Conservation (phyloP, 2,329 filamentous ascomycete species). For the Dactylella cylindrospora region DNA sequence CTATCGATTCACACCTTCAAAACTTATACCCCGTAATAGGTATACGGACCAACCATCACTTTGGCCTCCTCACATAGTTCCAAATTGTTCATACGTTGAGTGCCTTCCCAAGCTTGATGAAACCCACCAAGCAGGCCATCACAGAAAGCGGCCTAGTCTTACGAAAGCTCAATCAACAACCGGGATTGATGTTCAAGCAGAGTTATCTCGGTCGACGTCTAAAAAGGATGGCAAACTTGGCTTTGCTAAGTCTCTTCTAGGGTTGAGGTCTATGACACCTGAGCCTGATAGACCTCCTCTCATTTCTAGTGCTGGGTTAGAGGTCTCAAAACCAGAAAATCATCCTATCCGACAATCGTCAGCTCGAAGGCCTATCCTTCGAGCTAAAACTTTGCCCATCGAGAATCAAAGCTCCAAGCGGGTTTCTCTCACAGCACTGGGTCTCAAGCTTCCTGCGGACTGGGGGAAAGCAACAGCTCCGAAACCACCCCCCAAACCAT, state of each 20-base stretch:
- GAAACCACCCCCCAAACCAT: conserved; percentile 14
- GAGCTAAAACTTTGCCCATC: conserved; percentile 16
- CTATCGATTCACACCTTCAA: conserved; percentile 27
- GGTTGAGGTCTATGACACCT: conserved; percentile 12
- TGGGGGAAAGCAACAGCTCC: conserved; percentile 2
- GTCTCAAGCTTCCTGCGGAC: conserved; percentile 3
- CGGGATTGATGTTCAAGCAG: conserved; percentile 7
- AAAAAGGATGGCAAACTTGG: background rate
- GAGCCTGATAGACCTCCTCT: background rate
- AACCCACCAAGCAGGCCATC: conserved; percentile 15
- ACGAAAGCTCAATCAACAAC: conserved; percentile 13
- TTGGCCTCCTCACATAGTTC: conserved; percentile 11
- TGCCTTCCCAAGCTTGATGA: conserved; percentile 15
- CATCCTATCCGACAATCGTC: background rate
- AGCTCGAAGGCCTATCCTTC: background rate
- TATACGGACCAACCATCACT: conserved; percentile 22
- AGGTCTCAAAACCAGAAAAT: background rate
- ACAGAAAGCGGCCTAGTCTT: conserved; percentile 11
- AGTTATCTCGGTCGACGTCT: background rate
- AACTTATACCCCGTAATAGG: conserved; percentile 12
- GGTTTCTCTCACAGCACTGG: conserved; percentile 14
- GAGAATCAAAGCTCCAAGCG: conserved; percentile 10
- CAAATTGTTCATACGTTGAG: conserved; percentile 11
- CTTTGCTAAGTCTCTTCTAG: conserved; percentile 1
- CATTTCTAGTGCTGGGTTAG: background rate